These are phyloP conservation scores for grape (Vitis vinifera) DNA, from an alignment of 164 flowering plant genomes.

Conservation along the genomic window DNA sequence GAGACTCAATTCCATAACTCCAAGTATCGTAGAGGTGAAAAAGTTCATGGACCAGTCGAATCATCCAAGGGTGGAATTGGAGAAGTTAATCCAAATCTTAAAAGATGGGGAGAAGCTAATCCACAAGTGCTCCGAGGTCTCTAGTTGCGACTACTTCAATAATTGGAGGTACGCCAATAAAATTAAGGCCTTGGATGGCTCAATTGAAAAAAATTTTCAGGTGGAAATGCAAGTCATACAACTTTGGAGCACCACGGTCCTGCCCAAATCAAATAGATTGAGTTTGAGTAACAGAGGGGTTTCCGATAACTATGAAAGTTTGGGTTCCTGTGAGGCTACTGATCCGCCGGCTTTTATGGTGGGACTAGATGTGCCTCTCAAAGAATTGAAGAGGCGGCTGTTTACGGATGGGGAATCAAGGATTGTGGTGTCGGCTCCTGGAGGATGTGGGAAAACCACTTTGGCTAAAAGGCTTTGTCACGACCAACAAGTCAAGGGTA, in stretches of 20 bases:
- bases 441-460: constrained; percentile 2
- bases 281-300: too few species aligned
- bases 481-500: not conserved
- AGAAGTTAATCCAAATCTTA: too few species aligned
- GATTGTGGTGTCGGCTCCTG: constrained; percentile 1
- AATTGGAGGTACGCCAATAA: too few species aligned
- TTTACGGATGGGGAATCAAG: not conserved
- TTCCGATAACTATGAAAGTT: too few species aligned
- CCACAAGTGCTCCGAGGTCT: too few species aligned
- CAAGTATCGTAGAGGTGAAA: constrained; percentile 1
- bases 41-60: not conserved
- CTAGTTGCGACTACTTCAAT: too few species aligned
- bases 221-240: too few species aligned
- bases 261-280: too few species aligned
- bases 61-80: not conserved
- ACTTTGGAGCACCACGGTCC: too few species aligned
- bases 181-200: too few species aligned
- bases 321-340: too few species aligned
- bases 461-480: not conserved
- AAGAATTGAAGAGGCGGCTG: not conserved
- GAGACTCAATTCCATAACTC: constrained; percentile 1
- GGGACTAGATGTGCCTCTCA: not conserved
- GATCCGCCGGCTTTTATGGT: constrained; percentile 2
- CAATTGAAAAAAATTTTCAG: not conserved
- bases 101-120: too few species aligned